Evolutionary conservation across 1,284 basidiomycete genomes (phyloP).

Genomic region (Phellopilus nigrolimitatus): DNA sequence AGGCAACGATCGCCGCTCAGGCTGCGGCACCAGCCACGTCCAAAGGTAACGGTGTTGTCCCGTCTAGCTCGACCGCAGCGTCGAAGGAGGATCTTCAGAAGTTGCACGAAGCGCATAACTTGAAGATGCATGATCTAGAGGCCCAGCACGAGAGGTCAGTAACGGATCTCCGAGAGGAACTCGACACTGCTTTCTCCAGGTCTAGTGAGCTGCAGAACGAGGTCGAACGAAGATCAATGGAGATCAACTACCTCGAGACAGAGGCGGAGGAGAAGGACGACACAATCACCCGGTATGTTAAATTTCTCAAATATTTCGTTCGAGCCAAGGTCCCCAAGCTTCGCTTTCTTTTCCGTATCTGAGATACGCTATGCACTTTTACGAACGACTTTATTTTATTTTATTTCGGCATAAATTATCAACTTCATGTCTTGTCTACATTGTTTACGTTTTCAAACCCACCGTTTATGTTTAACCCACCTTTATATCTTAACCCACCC

Average conservation of each 20-base stretch:
- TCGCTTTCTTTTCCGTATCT: slow-evolving; percentile 15
- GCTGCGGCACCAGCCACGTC: slow-evolving; percentile 36
- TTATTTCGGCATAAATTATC: slow-evolving; percentile 12
- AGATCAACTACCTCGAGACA: slow-evolving; percentile 70
- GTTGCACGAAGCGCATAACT: slow-evolving; percentile 75
- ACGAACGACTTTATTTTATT: not conserved
- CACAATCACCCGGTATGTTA: slow-evolving; percentile 72
- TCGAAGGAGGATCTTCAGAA: slow-evolving; percentile 70
- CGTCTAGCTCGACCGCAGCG: slow-evolving; percentile 45
- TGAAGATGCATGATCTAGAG: slow-evolving; percentile 73
- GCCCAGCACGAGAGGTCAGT: slow-evolving; percentile 64
- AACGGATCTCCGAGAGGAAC: slow-evolving; percentile 53
- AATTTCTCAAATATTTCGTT: slow-evolving; percentile 34
- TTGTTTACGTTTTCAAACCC: not conserved
- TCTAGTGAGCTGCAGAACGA: slow-evolving; percentile 56
- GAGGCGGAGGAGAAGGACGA: slow-evolving; percentile 72
- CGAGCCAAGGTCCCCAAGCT: slow-evolving; percentile 12
- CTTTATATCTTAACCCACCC: slow-evolving; percentile 10
- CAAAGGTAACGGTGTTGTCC: slow-evolving; percentile 49
- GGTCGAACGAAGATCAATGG: slow-evolving; percentile 67
- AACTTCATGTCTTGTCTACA: not conserved
- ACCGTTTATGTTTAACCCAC: not conserved
- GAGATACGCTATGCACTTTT: not conserved
- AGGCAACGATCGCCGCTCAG: slow-evolving; percentile 48
- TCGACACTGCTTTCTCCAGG: slow-evolving; percentile 51